Evolutionary conservation across 176 grass and related monocot species (phyloP), one percentile per base, ranked within the genome.

Genomic region (Aegilops bicornis): DNA sequence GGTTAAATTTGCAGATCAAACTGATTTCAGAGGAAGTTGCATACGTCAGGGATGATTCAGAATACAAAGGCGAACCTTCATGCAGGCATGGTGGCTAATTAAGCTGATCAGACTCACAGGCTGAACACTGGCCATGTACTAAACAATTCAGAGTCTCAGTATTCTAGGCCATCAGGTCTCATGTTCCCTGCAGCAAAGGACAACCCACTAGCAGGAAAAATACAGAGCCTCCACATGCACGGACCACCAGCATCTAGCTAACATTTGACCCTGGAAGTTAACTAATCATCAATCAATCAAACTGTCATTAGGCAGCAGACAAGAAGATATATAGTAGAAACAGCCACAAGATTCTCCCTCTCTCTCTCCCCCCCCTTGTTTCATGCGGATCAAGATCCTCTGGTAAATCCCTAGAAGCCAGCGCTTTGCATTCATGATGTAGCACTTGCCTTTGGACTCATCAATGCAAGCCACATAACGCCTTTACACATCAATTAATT

Each of bases 371-470:
- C 89, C 74, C 58, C 73, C 81, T 72, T 85, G 77, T 76, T 76
- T 76, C 43, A 76, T 52, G 7, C 25, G 10, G 73, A 19, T 76
- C 73, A 79, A 73, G 86, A 70, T 85, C 86, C 77, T 65, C 64
- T 77, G 86, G 37, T 88, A 58, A 82, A 88, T 75, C 82, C 86
- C 70, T 81, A 76, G 81, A 79, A 91, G 69, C 58, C 30, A 75
- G 45, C 6, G 69, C 77, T 48, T 89, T 16, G 43, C 43, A 31
- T 76, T 43, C 59, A 12, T 62, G 89, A 58, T 36, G 35, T 36
- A 78, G 74, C 80, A 83, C 67, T 36, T 36, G 50, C 89, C 70
- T 76, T 91, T 91, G 89, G 90, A 88, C 39, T 85, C 86, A 72
- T 82, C 86, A 82, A 88, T 85, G 82, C 71, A 71, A 85, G 71